Evolutionary conservation across 371 early-diverging fungal species (phyloP), one percentile per base, ranked within the genome.

Genomic region (Phascolomyces articulosus): DNA sequence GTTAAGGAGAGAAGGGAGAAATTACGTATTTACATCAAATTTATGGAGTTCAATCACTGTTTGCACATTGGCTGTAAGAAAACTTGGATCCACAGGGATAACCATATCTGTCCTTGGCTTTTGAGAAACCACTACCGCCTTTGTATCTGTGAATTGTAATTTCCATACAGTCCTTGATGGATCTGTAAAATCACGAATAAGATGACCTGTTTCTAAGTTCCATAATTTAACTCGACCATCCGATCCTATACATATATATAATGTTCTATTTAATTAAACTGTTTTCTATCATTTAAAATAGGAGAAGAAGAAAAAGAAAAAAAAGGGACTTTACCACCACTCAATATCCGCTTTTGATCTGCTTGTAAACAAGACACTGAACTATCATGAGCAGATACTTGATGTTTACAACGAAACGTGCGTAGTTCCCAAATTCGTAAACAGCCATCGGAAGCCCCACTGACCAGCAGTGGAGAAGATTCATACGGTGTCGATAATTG

Each of bases 281-380:
- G n/a, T n/a, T n/a, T n/a, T n/a, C n/a, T n/a, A n/a, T n/a, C n/a
- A n/a, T n/a, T n/a, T n/a, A 41, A 41, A n/a, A 41, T 9, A 41
- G 4, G 41, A 41, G n/a, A 41, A 41, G 15, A n/a, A 18, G 4
- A 18, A 11, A 41, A 41, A 41, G 41, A 41, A 41, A 41, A 15
- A 44, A 44, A 44, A 4, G 16, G 8, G 0, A 44, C 18, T n/a
- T 38, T 1, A 44, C 90, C 87, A 40, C 95, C 95, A 4, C 90
- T 90, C 16, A 95, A 83, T 28, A 95, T 87, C 20, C 92, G 86
- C 58, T 87, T 83, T 20, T 79, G 74, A 59, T 95, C 94, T 62
- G 89, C 88, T 71, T 93, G 93, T 57, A 95, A 79, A 67, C 93
- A 92, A 2, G 95, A 93, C 20, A 95, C 91, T 0, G 94, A 92